phyloP scores from a whole-genome alignment of 306 rosid species.

The Quercus aquifolioides region DNA sequence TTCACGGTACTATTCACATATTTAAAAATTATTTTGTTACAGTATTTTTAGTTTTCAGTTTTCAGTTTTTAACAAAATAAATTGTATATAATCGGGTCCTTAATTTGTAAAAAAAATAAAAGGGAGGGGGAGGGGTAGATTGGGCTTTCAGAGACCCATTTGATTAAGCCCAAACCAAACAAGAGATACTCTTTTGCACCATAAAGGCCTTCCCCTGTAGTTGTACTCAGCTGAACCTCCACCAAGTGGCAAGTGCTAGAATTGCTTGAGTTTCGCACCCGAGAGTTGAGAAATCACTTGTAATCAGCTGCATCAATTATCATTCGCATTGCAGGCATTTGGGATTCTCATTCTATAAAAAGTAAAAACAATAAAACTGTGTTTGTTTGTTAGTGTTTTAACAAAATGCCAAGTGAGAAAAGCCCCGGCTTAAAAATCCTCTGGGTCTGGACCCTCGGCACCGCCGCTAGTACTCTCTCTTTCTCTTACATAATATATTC shows the following conservation, averaged over 20 bases:
- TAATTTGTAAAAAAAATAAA: background rate
- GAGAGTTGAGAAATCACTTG: no score
- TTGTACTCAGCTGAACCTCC: background rate
- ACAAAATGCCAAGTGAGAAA: constrained; percentile 58
- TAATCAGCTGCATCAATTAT: no score
- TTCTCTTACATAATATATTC: background rate
- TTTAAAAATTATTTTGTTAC: no score
- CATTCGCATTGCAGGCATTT: background rate
- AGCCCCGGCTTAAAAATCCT: constrained; percentile 81
- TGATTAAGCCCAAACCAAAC: background rate
- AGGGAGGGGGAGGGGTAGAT: background rate
- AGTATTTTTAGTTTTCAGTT: no score
- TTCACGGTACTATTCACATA: no score
- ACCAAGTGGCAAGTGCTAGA: no score
- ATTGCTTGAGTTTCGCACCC: no score
- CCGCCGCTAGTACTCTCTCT: constrained; percentile 59
- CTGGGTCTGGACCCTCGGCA: constrained; percentile 90
- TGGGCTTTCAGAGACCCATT: background rate
- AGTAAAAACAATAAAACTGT: background rate
- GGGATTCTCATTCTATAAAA: no score
- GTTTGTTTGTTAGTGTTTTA: background rate
- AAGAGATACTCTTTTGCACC: background rate
- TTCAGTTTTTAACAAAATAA: no score
- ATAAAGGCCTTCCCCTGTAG: background rate
- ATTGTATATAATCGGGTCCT: rapidly evolving